A percentile compares a stretch with the other conserved stretches of the same genome.
Conservation (phyloP, 495 filamentous ascomycete species). For the Penicillium cosmopolitanum region DNA sequence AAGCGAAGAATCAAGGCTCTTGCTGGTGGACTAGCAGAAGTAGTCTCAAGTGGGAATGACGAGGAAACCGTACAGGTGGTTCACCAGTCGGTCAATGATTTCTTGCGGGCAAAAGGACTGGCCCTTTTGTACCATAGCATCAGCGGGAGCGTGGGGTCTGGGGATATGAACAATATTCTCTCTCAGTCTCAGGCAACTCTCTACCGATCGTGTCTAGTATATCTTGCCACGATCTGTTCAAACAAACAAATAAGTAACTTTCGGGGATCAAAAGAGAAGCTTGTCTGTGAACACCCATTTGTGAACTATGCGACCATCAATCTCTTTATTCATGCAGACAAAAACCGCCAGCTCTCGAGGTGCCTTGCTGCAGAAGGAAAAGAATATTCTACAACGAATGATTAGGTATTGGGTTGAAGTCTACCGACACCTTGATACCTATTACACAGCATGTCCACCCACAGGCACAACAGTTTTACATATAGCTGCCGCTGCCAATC, state of each 20-base stretch:
- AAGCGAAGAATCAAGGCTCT: constrained; percentile 13
- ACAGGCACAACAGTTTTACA: constrained; percentile 8
- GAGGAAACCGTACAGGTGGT: constrained; percentile 17
- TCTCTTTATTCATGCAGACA: constrained; percentile 18
- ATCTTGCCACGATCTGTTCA: constrained; percentile 6
- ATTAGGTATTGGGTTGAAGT: constrained; percentile 8
- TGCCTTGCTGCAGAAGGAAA: constrained; percentile 1
- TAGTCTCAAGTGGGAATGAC: background rate
- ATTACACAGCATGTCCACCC: constrained; percentile 1
- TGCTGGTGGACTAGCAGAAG: constrained; percentile 20
- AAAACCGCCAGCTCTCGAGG: constrained; percentile 9
- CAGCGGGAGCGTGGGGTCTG: background rate
- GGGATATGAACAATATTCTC: constrained; percentile 1
- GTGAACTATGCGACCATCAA: constrained; percentile 14
- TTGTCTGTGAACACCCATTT: constrained; percentile 5
- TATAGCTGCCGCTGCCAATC: constrained; percentile 13
- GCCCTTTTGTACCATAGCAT: constrained; percentile 22
- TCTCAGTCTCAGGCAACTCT: constrained; percentile 9
- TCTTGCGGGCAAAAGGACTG: constrained; percentile 16
- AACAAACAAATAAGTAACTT: constrained; percentile 1
- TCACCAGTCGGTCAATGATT: constrained; percentile 26
- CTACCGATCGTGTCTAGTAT: constrained; percentile 16
- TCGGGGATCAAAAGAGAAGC: background rate
- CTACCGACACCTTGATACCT: background rate
- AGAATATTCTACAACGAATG: constrained; percentile 7